Evolutionary conservation across 176 grass and related monocot species (phyloP).

Genomic region (Typha latifolia): DNA sequence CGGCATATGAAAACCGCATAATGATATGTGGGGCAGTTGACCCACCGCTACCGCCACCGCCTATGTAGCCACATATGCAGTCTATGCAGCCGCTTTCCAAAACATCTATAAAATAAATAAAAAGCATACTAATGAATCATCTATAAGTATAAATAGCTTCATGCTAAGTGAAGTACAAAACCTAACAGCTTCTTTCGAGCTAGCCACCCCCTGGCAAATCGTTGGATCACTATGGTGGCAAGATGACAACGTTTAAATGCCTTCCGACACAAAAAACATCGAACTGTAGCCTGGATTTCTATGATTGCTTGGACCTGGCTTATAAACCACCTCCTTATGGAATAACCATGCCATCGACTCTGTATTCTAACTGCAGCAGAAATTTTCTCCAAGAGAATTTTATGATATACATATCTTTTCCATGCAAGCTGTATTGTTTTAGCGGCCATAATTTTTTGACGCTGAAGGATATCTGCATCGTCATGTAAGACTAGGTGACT

Average conservation of each 20-base stretch:
- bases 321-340: conserved; percentile 20
- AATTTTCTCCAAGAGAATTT: conserved; percentile 15
- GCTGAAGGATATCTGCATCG: conserved; percentile 2
- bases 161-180: conserved; percentile 13
- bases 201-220: conserved; percentile 34
- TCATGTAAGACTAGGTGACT: conserved; percentile 11
- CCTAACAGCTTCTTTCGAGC: conserved; percentile 47
- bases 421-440: conserved; percentile 42
- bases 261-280: conserved; percentile 19
- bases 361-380: conserved; percentile 46
- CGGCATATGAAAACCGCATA: too few relatives aligned
- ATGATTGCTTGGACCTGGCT: conserved; percentile 29
- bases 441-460: conserved; percentile 30
- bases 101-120: too few relatives aligned
- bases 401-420: conserved; percentile 28
- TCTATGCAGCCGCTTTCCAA: too few relatives aligned
- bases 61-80: too few relatives aligned
- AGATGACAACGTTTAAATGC: conserved; percentile 9
- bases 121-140: too few relatives aligned
- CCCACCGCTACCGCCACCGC: too few relatives aligned
- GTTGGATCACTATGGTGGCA: conserved; percentile 36
- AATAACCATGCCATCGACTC: conserved; percentile 40
- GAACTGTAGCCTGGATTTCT: conserved; percentile 30
- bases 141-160: neutral
- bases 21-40: too few relatives aligned